Base-by-base conservation (phyloP, 352 stramenopile species). In the Pythium aquatile region DNA sequence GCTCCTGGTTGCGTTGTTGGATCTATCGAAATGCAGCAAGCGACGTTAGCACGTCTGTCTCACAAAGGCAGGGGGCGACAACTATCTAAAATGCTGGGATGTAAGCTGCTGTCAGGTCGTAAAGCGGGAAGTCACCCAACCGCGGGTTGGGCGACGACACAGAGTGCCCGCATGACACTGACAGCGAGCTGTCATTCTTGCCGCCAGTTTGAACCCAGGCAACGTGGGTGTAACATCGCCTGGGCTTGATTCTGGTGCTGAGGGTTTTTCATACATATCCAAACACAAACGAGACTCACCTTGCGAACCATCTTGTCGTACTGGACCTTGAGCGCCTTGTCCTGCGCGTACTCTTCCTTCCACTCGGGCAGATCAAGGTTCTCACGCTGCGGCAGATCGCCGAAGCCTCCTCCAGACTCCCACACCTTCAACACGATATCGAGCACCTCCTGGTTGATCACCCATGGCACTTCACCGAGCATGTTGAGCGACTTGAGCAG, bases 381-480 rank as follows among this genome's bases (percentile, higher is more conserved):
- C 5, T 67, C 66, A 13, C 83, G 74, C 8, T 89, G 86, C 28
- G 97, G 97, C 61, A 99, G 84, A 48, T 99, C 97, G 55, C 95
- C 96, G 59, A 99, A 89, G 44, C 83, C 78, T 17, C 97, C 88
- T 48, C 94, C 95, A 11, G 84, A 49, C 30, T 98, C 83, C 94
- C 93, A 98, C 32, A 97, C 87, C 52, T 93, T 74, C 60, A 97
- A 66, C 24, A 97, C 88, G 14, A 98, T 85, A 32, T 98, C 68
- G 24, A 98, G 81, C 44, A 99, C 87, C 61, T 94, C 81, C 29
- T 91, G 83, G 77, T 99, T 99, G 48, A 99, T 97, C 37, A 89
- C 82, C 97, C 97, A 99, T 26, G 93, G 84, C 32, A 98, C 94
- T 32, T 90, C 88, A 6, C 91, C 83, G 37, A 99, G 79, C 47